Evolutionary conservation across 768 basidiomycete genomes (phyloP).

Genomic region (Auricularia heimuer): DNA sequence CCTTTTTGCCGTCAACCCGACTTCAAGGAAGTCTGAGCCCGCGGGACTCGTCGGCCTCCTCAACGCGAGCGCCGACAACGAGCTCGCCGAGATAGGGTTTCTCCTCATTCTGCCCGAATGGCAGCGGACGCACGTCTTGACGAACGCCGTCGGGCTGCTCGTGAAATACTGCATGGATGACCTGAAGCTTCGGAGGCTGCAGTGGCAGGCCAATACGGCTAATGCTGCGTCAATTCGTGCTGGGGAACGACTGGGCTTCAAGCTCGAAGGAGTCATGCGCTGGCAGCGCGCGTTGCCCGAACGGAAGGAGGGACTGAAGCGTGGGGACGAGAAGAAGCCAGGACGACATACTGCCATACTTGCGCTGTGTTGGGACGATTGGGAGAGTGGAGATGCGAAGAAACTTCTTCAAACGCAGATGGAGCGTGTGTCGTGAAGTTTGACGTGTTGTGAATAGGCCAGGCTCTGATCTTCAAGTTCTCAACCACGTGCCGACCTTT

Average conservation of each 20-base stretch:
- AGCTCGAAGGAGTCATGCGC: slow-evolving; percentile 37
- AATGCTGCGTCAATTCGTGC: slow-evolving; percentile 41
- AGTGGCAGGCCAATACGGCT: slow-evolving; percentile 44
- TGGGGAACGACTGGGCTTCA: slow-evolving; percentile 54
- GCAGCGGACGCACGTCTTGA: slow-evolving; percentile 54
- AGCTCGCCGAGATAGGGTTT: slow-evolving; percentile 46
- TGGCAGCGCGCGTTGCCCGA: slow-evolving; percentile 44
- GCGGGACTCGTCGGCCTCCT: slow-evolving; percentile 47
- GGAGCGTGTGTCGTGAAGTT: not conserved
- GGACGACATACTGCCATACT: not conserved
- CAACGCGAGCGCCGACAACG: slow-evolving; percentile 31
- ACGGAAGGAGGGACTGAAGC: slow-evolving; percentile 19
- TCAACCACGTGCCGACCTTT: no score
- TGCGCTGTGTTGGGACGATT: slow-evolving; percentile 1
- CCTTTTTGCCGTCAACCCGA: not conserved
- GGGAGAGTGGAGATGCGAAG: not conserved
- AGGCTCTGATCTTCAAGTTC: not conserved
- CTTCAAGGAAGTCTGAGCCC: no score
- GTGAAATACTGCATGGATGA: slow-evolving; percentile 28
- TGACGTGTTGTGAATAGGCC: not conserved
- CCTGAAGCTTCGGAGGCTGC: slow-evolving; percentile 49
- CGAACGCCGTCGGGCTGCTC: slow-evolving; percentile 31
- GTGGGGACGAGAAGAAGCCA: not conserved
- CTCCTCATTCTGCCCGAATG: slow-evolving; percentile 46
- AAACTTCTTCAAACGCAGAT: not conserved